Conservation (phyloP, 2,329 filamentous ascomycete species). For the Fusarium subtropicale region DNA sequence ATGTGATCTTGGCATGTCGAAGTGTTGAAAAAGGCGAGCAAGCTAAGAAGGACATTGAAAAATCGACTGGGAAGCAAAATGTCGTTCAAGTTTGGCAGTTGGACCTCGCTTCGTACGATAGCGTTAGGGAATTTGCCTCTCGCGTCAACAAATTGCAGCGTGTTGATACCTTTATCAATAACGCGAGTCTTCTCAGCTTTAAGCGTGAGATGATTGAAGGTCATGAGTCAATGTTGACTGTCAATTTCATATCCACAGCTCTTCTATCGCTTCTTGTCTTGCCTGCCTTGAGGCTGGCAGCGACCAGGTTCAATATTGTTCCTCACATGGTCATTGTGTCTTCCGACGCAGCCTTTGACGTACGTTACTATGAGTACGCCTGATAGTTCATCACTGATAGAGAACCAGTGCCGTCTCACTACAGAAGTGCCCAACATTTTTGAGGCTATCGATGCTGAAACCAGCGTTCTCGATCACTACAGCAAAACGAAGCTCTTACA, state of each 20-base stretch:
- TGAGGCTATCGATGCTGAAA: constrained; percentile 48
- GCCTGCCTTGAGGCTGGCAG: constrained; percentile 55
- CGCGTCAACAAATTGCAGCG: constrained; percentile 50
- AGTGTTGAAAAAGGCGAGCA: constrained; percentile 54
- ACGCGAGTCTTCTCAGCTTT: constrained; percentile 49
- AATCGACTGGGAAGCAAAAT: constrained; percentile 38
- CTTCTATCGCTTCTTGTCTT: constrained; percentile 58
- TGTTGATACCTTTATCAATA: constrained; percentile 58
- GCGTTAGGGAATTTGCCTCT: constrained; percentile 52
- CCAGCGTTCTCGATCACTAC: constrained; percentile 44
- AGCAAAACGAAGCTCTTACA: constrained; percentile 50
- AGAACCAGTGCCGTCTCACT: constrained; percentile 48
- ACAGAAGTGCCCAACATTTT: constrained; percentile 52
- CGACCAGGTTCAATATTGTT: constrained; percentile 47
- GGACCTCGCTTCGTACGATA: constrained; percentile 56
- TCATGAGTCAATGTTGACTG: constrained; percentile 56
- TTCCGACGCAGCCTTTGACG: constrained; percentile 50
- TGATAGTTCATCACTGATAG: neutral
- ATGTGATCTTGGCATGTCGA: constrained; percentile 59
- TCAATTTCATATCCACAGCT: constrained; percentile 62
- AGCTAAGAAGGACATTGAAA: constrained; percentile 54
- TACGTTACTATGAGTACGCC: neutral
- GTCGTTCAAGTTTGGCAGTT: constrained; percentile 58
- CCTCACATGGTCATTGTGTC: constrained; percentile 55
- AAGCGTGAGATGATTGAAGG: constrained; percentile 50